Evolutionary conservation across 108 stramenopile genomes (phyloP), one percentile per base, ranked within the genome.

Genomic region (Nitzschia sp.): DNA sequence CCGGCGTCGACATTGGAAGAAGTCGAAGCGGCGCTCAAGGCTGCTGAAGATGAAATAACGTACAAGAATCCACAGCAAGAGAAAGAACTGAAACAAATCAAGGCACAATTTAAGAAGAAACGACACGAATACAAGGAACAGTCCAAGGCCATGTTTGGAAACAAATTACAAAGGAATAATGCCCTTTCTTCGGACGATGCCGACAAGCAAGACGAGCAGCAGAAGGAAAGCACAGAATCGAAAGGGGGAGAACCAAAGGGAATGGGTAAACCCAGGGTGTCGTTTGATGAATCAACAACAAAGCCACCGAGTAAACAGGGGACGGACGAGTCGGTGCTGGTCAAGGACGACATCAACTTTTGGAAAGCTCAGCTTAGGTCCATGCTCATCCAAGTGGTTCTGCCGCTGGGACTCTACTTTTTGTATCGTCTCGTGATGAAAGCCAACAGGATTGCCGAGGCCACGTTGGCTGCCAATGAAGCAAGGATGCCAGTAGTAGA

Each of bases 1-100:
- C 75, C 80, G 9, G 74, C 79, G 1, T 68, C 77, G 21, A 66
- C 72, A 13, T 69, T 71, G 41, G 85, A 81, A 59, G 85, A 86
- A 59, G 73, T 67, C 17, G 29, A 71, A 13, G 74, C 69, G 4
- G 80, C 85, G 2, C 62, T 83, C 11, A 31, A 68, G 3, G 82
- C 82, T 0, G 85, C 82, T 28, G 74, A 81, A 45, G 31, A 36
- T 4, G 50, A 63, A 22, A 53, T 79, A 3, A 52, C 67, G n/a
- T 58, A 71, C 41, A 63, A 52, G 60, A 32, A 55, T 35, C 64
- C 38, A 23, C 33, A 28, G 11, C 48, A 76, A 35, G 56, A 76
- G 34, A 41, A 69, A 36, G 44, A 70, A 44, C 27, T 75, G 19
- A 38, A 71, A 66, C 66, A 36, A 17, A 17, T 86, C 0, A 72